These are phyloP conservation scores for Aspergillus pseudoviridinutans DNA, from an alignment of 2,329 filamentous ascomycete genomes.

Conservation along the genomic window DNA sequence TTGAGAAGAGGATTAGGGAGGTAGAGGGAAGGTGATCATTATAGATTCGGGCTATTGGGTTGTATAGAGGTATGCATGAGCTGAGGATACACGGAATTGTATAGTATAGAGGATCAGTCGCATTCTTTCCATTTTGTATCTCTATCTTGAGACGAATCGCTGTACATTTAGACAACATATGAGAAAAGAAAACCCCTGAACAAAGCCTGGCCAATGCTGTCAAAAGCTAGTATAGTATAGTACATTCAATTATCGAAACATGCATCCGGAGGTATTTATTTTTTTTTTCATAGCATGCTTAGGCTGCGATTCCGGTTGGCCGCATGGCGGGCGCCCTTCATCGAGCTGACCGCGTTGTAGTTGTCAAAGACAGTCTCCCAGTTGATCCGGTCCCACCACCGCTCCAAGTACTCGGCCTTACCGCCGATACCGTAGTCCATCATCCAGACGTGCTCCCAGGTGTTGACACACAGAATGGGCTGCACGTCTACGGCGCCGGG, in stretches of 20 bases:
- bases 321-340: slow-evolving; percentile 18
- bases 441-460: slow-evolving; percentile 93
- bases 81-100: slow-evolving; percentile 17
- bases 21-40: slow-evolving; percentile 39
- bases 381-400: slow-evolving; percentile 85
- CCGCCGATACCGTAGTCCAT: slow-evolving; percentile 73
- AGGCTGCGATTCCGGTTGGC: slow-evolving; percentile 21
- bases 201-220: slow-evolving; percentile 8
- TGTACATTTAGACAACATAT: slow-evolving; percentile 19
- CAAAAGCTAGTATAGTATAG: slow-evolving; percentile 12
- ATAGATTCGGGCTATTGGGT: background rate
- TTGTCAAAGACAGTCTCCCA: slow-evolving; percentile 68
- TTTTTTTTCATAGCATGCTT: slow-evolving; percentile 20
- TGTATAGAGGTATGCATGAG: slow-evolving; percentile 1
- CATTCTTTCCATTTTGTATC: slow-evolving; percentile 4
- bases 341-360: slow-evolving; percentile 31
- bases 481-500: slow-evolving; percentile 52
- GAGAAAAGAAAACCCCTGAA: slow-evolving; percentile 9
- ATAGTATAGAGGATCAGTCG: slow-evolving; percentile 22
- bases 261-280: slow-evolving; percentile 4
- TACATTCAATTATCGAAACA: slow-evolving; percentile 26
- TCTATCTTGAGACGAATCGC: slow-evolving; percentile 13
- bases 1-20: slow-evolving; percentile 72
- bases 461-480: slow-evolving; percentile 86
- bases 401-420: slow-evolving; percentile 70